These are phyloP conservation scores for Tetraselmis striata DNA, from an alignment of 139 green algal genomes.

Conservation along the genomic window DNA sequence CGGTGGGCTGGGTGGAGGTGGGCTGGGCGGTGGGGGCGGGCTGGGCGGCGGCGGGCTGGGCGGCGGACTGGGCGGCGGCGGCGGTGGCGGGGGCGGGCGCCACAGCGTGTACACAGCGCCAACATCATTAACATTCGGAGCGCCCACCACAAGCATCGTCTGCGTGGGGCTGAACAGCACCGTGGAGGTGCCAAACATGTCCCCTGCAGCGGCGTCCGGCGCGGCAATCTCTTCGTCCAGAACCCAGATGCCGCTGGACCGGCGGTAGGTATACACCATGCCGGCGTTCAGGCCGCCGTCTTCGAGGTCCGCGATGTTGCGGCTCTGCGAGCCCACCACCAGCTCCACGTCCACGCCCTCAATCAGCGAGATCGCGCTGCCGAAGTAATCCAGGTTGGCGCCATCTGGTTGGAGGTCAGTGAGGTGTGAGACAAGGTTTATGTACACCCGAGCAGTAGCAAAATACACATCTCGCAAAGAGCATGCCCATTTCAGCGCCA, in stretches of 20 bases:
- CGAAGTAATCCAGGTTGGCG: background rate
- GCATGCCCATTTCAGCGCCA: too few relatives aligned
- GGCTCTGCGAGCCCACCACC: background rate
- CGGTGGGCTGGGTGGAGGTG: too few relatives aligned
- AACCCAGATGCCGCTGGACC: background rate
- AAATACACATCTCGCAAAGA: too few relatives aligned
- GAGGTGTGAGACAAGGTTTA: too few relatives aligned
- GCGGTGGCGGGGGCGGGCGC: background rate
- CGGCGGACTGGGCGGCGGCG: background rate
- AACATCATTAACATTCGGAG: background rate
- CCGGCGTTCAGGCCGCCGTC: background rate
- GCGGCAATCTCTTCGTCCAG: background rate
- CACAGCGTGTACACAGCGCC: background rate
- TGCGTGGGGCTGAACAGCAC: background rate
- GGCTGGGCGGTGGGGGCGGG: too few relatives aligned
- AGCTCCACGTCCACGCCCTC: background rate
- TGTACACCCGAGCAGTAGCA: too few relatives aligned
- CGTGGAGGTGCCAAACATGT: background rate
- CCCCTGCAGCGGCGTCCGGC: background rate
- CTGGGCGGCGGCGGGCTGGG: too few relatives aligned
- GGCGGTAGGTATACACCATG: background rate
- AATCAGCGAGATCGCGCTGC: background rate
- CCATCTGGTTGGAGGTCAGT: too few relatives aligned
- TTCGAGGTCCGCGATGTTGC: background rate
- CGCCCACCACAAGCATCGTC: background rate